Evolutionary conservation across 1,284 basidiomycete genomes (phyloP), one percentile per base, ranked within the genome.

Genomic region (Ustilago tritici): DNA sequence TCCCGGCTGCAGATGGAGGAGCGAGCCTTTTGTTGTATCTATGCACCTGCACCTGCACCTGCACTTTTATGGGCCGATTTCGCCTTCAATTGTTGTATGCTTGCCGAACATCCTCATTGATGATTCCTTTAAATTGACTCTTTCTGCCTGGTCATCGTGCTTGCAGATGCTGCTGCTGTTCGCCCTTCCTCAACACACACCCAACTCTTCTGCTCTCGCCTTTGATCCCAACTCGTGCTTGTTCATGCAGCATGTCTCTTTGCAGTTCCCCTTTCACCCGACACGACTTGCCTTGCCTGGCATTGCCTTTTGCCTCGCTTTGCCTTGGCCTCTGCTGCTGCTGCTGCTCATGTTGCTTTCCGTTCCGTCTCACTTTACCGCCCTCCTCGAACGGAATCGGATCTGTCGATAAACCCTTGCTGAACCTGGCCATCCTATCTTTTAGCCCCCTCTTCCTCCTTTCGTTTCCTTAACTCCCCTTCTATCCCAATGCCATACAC

Each of bases 71-170:
- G 64, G 41, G 50, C 65, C 57, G 54, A 61, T 56, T 50, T 49
- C 38, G 54, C 59, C 40, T 56, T 15, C 31, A 46, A 60, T 43
- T 50, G 7, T 36, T 47, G 60, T 55, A 55, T 55, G 52, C 60
- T 61, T 46, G 52, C 60, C 60, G 60, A 61, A 55, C 52, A 55
- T 55, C 31, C 60, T 61, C 50, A 61, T 54, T 40, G 50, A 56
- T 64, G 55, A 36, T 34, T 56, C 54, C 40, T n/a, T 14, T 4
- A 41, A 14, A 49, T 41, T 62, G 31, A 36, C 34, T 31, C 19
- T 28, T 40, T 32, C 43, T 40, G 12, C 58, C 50, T 53, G 36
- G 40, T 53, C 50, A 38, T 61, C 50, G n/a, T 49, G 43, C 58
- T 41, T 17, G 49, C 49, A 31, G 10, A 23, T 31, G 28, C 28